Evolutionary conservation across 805 yeast genomes (phyloP), one percentile per base, ranked within the genome.

Genomic region (Metschnikowia corniflorae): DNA sequence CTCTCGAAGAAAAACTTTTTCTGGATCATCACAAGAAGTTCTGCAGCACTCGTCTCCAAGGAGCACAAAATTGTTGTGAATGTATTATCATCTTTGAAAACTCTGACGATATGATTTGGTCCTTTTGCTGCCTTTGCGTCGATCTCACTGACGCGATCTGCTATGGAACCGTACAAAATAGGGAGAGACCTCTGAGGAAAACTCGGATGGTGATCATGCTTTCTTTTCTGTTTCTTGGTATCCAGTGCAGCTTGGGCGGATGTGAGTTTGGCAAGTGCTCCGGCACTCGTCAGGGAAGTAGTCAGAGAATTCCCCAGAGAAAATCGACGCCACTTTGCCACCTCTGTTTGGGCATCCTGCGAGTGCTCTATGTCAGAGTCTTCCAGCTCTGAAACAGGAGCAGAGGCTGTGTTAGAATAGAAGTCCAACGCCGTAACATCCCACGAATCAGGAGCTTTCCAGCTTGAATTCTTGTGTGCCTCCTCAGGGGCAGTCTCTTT

Each of bases 11-110:
- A 84, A 52, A 88, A 83, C 59, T 91, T 89, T 42, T 84, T 77
- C 45, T 84, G 85, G 16, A 87, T 74, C 31, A 75, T 71, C 21
- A 75, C 77, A 26, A 91, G 65, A 35, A 93, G 63, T 31, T 87
- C 95, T 6, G 78, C 72, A 0, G 87, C 85, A 0, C 91, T 77
- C 2, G 88, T 83, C 40, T 82, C 85, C 22, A 84, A 70, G 0
- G 91, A 77, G 53, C 95, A 82, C 12, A 88, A 78, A 15, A 91
- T 64, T 1, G 96, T 86, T 12, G 93, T 83, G 46, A 87, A 86
- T 8, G 88, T 83, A 49, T 87, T 89, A 40, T 86, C 95, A 35
- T 79, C 84, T 40, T 83, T 78, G 63, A 84, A 88, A 2, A 91
- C 80, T 42, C 95, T 78, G 16, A 91, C 66, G 43, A 70, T 74